A percentile compares a stretch with the other conserved stretches of the same genome.
These are phyloP conservation scores for Rhizophagus prolifer DNA, from an alignment of 192 early-diverging fungal species.

Conservation along the genomic window DNA sequence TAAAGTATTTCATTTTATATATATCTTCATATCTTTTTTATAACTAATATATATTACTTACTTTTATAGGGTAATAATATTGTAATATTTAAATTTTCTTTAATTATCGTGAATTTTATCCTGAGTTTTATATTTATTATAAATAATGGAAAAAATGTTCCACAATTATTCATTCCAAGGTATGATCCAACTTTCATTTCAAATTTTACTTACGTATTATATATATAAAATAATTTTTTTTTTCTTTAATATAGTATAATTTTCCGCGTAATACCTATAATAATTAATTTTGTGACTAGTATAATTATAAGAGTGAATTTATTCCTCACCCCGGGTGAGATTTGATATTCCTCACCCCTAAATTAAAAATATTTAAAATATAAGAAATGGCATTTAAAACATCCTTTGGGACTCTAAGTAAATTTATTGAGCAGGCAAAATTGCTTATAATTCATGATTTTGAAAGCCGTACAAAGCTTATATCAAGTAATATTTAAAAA, in stretches of 20 bases:
- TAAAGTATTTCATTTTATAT: neutral
- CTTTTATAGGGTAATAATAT: constrained; percentile 1
- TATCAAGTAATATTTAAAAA: no score
- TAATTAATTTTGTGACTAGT: neutral
- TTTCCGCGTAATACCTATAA: neutral
- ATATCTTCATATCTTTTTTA: neutral
- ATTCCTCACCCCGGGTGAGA: no score
- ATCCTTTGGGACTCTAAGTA: no score
- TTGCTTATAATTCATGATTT: no score
- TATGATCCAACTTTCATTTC: neutral
- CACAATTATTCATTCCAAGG: constrained; percentile 9
- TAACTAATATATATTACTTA: neutral
- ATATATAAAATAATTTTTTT: neutral
- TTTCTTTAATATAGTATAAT: neutral
- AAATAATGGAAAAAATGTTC: neutral
- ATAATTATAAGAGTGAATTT: no score
- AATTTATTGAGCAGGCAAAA: no score
- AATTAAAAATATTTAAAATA: no score
- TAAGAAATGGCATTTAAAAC: no score
- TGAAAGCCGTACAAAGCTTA: no score
- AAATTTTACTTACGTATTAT: neutral
- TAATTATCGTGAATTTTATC: neutral
- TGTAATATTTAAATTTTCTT: neutral
- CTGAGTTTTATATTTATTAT: neutral
- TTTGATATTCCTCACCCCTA: neutral